These are phyloP conservation scores for Lipomyces starkeyi DNA, from an alignment of 805 yeast genomes.

Conservation along the genomic window DNA sequence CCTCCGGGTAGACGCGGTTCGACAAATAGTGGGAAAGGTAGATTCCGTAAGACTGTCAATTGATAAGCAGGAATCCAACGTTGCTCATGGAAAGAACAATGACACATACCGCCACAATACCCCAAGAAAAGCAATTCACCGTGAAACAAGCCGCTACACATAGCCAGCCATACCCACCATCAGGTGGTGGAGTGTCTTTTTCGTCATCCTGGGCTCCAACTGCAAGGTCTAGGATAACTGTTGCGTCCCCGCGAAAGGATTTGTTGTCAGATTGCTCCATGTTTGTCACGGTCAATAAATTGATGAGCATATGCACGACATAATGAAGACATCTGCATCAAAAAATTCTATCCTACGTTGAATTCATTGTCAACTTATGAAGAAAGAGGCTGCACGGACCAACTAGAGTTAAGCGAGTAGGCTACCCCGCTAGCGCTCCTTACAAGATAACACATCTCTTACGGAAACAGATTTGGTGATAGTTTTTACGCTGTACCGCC, in stretches of 20 bases:
- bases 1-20: slow-evolving; percentile 5
- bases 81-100: not conserved
- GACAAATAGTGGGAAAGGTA: slow-evolving; percentile 12
- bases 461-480: no score
- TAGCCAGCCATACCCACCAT: slow-evolving; percentile 41
- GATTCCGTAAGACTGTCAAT: slow-evolving; percentile 7
- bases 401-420: no score
- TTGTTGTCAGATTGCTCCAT: not conserved
- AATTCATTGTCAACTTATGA: no score
- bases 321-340: no score
- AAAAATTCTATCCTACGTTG: no score
- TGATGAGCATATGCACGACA: no score
- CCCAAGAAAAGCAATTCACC: slow-evolving; percentile 9
- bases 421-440: no score
- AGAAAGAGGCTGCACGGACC: no score
- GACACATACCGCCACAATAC: slow-evolving; percentile 6
- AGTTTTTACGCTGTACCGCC: no score
- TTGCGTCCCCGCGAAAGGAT: not conserved
- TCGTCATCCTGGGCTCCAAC: not conserved
- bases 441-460: no score
- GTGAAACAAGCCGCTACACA: slow-evolving; percentile 9
- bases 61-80: not conserved
- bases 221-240: not conserved
- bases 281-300: not conserved
- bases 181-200: slow-evolving; percentile 2